These are phyloP conservation scores for Gossypium ekmanianum DNA, from an alignment of 345 rosid genomes.

Conservation along the genomic window DNA sequence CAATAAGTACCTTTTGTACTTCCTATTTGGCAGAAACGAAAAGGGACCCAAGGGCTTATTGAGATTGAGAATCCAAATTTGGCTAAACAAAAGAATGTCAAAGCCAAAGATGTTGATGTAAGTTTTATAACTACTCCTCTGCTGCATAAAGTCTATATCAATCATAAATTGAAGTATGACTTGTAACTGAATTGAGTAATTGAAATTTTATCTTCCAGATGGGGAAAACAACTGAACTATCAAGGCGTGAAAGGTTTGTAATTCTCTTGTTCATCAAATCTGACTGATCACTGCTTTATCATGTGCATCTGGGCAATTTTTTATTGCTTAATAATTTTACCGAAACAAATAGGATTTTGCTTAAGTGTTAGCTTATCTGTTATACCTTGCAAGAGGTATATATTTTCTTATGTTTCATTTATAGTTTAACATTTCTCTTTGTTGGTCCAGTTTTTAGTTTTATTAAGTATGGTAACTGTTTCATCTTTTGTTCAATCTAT, in stretches of 20 bases:
- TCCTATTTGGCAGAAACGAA: conserved; percentile 45
- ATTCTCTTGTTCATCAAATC: conserved; percentile 14
- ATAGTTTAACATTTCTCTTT: background rate
- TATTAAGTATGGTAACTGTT: background rate
- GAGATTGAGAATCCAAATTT: conserved; percentile 86
- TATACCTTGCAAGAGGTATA: background rate
- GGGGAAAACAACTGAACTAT: conserved; percentile 80
- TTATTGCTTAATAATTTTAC: background rate
- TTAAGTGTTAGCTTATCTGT: background rate
- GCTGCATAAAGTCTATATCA: conserved; percentile 2
- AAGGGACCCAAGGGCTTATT: conserved; percentile 76
- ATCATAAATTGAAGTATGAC: background rate
- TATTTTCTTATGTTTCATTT: background rate
- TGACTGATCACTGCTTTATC: background rate
- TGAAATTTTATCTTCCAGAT: conserved; percentile 35
- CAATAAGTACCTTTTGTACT: background rate
- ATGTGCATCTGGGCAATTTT: background rate
- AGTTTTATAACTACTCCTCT: conserved; percentile 21
- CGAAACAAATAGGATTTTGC: background rate
- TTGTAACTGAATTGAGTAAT: background rate
- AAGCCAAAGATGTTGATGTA: conserved; percentile 63
- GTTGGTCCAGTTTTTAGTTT: background rate
- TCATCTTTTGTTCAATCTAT: background rate
- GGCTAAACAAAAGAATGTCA: conserved; percentile 59
- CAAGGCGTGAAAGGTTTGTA: conserved; percentile 95